A percentile compares a stretch with the other conserved stretches of the same genome.
phyloP scores from a whole-genome alignment of 805 yeast species.

The Starmerella stellata region DNA sequence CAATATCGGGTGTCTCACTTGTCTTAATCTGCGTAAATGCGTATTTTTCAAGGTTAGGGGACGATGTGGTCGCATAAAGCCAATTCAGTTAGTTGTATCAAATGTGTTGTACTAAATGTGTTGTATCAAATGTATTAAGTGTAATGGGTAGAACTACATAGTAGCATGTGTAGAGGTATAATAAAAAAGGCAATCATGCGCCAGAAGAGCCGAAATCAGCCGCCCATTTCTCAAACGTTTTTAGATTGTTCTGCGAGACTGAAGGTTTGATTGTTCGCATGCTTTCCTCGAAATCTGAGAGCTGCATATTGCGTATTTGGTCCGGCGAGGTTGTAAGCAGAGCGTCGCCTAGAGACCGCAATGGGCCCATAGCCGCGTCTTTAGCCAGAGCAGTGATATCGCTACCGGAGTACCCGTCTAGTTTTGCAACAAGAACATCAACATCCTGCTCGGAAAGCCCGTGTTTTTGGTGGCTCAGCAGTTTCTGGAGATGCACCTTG shows the following conservation, averaged over 20 bases:
- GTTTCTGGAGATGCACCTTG: constrained; percentile 44
- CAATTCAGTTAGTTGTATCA: no score
- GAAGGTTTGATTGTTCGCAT: constrained; percentile 70
- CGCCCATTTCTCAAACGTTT: constrained; percentile 80
- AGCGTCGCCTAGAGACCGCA: constrained; percentile 74
- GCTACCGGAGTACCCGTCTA: constrained; percentile 79
- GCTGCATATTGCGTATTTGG: constrained; percentile 54
- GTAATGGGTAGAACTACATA: no score
- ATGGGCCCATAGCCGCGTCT: constrained; percentile 96
- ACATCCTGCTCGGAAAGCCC: constrained; percentile 47
- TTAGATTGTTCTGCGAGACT: constrained; percentile 65
- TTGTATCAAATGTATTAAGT: no score
- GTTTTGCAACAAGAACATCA: constrained; percentile 39
- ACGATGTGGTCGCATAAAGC: no score
- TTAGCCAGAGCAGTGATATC: constrained; percentile 87
- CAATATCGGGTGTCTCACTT: no score
- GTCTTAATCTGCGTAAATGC: no score
- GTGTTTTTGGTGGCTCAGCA: constrained; percentile 55
- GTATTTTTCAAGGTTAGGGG: no score
- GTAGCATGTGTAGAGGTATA: no score
- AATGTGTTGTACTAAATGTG: no score
- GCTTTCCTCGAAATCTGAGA: constrained; percentile 59
- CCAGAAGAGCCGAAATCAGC: constrained; percentile 72
- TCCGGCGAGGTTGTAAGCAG: constrained; percentile 50
- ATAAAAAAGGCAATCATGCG: constrained; percentile 27